Evolutionary conservation across 148 eudicot genomes (phyloP).

Genomic region (Limonium bicolor): DNA sequence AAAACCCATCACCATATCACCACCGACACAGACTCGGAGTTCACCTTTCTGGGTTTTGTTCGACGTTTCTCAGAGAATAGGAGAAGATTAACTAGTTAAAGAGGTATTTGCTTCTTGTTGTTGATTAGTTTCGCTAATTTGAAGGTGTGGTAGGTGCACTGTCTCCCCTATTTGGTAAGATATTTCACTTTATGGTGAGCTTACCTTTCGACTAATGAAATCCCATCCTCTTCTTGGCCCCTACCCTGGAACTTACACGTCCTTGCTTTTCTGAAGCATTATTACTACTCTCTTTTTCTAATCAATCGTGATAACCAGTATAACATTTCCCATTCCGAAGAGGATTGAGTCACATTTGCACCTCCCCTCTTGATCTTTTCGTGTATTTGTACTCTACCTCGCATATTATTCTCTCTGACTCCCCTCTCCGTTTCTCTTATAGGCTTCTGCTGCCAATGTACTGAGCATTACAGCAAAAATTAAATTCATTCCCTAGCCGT

Average conservation of each 20-base stretch:
- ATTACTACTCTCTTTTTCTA: background rate
- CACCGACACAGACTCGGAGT: too few relatives aligned
- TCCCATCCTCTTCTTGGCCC: background rate
- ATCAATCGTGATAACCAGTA: background rate
- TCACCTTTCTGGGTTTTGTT: too few relatives aligned
- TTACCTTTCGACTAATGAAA: background rate
- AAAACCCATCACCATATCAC: too few relatives aligned
- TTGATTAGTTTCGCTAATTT: too few relatives aligned
- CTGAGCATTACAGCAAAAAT: too few relatives aligned
- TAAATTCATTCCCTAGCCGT: too few relatives aligned
- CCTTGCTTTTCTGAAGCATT: background rate
- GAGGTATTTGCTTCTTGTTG: too few relatives aligned
- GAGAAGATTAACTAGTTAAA: too few relatives aligned
- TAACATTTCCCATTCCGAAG: background rate
- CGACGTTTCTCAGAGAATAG: too few relatives aligned
- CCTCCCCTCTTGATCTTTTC: background rate
- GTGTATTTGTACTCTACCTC: background rate
- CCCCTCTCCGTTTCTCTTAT: too few relatives aligned
- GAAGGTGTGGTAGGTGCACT: background rate
- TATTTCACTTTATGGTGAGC: background rate
- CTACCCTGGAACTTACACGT: background rate
- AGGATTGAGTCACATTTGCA: background rate
- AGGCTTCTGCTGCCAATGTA: too few relatives aligned
- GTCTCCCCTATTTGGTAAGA: background rate
- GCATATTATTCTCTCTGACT: too few relatives aligned